These are phyloP conservation scores for Spongiforma sp. DNA, from an alignment of 1,284 basidiomycete genomes.

Conservation along the genomic window DNA sequence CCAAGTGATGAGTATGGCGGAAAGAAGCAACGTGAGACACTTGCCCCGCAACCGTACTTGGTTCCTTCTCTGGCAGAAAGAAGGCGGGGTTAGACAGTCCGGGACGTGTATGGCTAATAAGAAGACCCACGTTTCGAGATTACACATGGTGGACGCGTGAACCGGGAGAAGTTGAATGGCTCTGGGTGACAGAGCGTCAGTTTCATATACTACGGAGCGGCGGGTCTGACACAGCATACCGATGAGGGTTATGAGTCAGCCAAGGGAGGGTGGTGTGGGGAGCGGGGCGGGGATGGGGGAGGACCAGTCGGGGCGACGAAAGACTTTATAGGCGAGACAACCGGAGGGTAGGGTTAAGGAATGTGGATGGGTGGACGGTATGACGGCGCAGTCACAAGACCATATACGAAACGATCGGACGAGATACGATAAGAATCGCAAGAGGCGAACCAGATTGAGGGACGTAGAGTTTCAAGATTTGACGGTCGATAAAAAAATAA, in stretches of 20 bases:
- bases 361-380: conserved; percentile 16
- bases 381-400: conserved; percentile 34
- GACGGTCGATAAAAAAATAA: conserved; percentile 27
- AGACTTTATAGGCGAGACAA: conserved; percentile 26
- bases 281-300: conserved; percentile 18
- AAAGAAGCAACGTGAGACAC: conserved; percentile 47
- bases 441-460: conserved; percentile 11
- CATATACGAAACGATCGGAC: conserved; percentile 37
- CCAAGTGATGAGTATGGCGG: conserved; percentile 20
- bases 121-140: conserved; percentile 67
- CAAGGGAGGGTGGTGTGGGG: conserved; percentile 6
- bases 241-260: conserved; percentile 2
- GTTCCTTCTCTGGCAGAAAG: conserved; percentile 71
- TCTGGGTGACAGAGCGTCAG: conserved; percentile 23
- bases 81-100: conserved; percentile 22
- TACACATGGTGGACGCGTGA: conserved; percentile 58
- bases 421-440: conserved; percentile 37
- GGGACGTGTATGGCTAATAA: conserved; percentile 17
- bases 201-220: conserved; percentile 2
- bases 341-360: conserved; percentile 17
- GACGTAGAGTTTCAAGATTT: conserved; percentile 29
- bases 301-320: conserved; percentile 12
- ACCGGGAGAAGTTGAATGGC: conserved; percentile 24
- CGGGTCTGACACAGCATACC: conserved; percentile 27
- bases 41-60: conserved; percentile 75